Evolutionary conservation across 306 rosid species (phyloP).

Genomic region (Vicia villosa): DNA sequence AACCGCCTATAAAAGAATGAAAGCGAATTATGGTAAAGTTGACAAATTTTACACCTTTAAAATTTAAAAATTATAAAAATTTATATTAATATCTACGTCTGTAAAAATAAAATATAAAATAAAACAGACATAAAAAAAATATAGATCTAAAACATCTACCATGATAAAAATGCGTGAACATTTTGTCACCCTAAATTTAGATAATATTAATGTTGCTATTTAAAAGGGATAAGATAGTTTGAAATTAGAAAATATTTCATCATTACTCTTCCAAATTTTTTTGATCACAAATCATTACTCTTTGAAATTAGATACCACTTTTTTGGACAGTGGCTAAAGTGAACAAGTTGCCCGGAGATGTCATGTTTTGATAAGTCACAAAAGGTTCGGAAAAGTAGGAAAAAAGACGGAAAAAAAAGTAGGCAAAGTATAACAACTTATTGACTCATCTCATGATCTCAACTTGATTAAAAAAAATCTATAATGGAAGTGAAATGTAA

Average conservation of each 20-base stretch:
- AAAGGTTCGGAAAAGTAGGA: conserved; percentile 12
- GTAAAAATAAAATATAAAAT: no score
- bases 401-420: conserved; percentile 19
- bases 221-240: conserved; percentile 3
- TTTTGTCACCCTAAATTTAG: no score
- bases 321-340: neutral
- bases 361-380: conserved; percentile 33
- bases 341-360: conserved; percentile 41
- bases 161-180: no score
- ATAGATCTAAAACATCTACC: no score
- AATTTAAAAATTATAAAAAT: no score
- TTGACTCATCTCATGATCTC: conserved; percentile 10
- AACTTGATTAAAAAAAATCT: conserved; percentile 22
- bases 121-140: no score
- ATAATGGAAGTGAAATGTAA: neutral
- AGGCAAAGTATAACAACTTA: conserved; percentile 19
- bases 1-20: no score
- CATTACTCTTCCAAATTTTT: neutral
- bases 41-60: no score
- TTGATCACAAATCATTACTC: no score
- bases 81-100: no score
- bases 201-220: no score
- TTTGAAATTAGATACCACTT: conserved; percentile 16
- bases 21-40: no score
- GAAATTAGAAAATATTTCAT: neutral